Evolutionary conservation across 495 filamentous ascomycete genomes (phyloP), one percentile per base, ranked within the genome.

Genomic region (Trichocladium antarcticum): DNA sequence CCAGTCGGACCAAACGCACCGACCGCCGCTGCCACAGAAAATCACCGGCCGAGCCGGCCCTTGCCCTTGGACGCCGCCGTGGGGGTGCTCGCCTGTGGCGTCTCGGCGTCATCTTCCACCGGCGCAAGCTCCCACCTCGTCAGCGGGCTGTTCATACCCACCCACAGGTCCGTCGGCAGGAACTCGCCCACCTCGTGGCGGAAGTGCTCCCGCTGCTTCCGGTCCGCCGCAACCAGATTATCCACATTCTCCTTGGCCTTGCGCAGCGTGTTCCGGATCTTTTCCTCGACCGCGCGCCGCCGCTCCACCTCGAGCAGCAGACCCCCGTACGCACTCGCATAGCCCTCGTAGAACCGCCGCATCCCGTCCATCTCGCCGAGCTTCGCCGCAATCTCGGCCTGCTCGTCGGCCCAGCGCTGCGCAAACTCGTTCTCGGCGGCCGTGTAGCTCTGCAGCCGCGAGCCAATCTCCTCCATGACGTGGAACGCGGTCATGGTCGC

Each of bases 141-240:
- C 24, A 67, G 58, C 8, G 65, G 63, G 16, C 61, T 61, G 29
- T 68, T 63, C 66, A 74, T 73, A 6, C 83, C 85, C 0, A 82
- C 81, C 92, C 90, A 98, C 35, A 98, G 80, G 58, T 96, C 93
- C 2, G 80, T 78, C 0, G 92, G 92, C 16, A 98, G 64, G 58
- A 79, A 92, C 50, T 94, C 85, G 2, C 88, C 89, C 16, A 89
- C 79, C 50, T 95, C 86, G 6, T 79, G 69, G 22, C 81, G 76
- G 67, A 98, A 98, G 12, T 73, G 67, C 56, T 93, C 86, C 22
- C 92, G 70, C 50, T 85, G 81, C 46, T 76, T 73, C 34, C 77
- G 66, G 65, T 98, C 92, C 28, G 74, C 75, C 47, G 84, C 80
- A 49, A 84, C 77, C 19, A 97, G 72, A 58, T 79, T 80, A 42